Conservation (phyloP, 2,329 filamentous ascomycete genomes). For the Dactylonectria estremocensis region DNA sequence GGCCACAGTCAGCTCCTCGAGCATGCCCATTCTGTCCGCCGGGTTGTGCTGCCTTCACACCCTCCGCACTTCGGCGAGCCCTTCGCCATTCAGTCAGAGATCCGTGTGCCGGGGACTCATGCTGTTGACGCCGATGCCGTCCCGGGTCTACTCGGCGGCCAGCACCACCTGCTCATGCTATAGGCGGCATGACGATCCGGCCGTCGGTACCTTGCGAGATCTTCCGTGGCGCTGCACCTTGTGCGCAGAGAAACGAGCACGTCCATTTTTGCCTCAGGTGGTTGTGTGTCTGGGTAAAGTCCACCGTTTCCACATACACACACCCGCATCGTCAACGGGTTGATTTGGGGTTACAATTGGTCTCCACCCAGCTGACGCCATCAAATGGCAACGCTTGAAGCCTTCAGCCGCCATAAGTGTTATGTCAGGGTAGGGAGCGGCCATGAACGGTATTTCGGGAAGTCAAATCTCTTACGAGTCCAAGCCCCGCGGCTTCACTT, state of each 20-base stretch:
- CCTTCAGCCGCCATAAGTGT: too few species aligned
- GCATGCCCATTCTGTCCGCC: neutral
- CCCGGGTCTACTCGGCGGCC: conserved; percentile 73
- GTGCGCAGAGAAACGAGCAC: conserved; percentile 78
- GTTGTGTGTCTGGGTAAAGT: too few species aligned
- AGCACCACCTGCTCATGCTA: conserved; percentile 79
- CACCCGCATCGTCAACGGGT: neutral
- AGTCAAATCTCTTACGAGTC: too few species aligned
- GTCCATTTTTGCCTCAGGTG: too few species aligned
- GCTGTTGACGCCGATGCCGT: conserved; percentile 79
- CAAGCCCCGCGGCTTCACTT: too few species aligned
- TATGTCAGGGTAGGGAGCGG: too few species aligned
- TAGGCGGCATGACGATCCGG: conserved; percentile 75
- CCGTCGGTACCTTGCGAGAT: conserved; percentile 66
- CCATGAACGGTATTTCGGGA: neutral
- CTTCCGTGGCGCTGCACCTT: conserved; percentile 71
- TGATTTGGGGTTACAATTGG: neutral
- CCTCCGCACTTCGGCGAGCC: conserved; percentile 60
- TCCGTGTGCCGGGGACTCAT: conserved; percentile 83
- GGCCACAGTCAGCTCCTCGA: conserved; percentile 57
- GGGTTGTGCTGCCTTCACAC: neutral
- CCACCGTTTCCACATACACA: neutral
- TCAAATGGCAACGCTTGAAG: neutral
- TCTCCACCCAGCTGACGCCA: neutral
- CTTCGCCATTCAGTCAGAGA: conserved; percentile 76